Percentiles rank a stretch among this genome's conserved stretches.
Conservation (phyloP, 139 green algal species). For the Chlorella vulgaris region DNA sequence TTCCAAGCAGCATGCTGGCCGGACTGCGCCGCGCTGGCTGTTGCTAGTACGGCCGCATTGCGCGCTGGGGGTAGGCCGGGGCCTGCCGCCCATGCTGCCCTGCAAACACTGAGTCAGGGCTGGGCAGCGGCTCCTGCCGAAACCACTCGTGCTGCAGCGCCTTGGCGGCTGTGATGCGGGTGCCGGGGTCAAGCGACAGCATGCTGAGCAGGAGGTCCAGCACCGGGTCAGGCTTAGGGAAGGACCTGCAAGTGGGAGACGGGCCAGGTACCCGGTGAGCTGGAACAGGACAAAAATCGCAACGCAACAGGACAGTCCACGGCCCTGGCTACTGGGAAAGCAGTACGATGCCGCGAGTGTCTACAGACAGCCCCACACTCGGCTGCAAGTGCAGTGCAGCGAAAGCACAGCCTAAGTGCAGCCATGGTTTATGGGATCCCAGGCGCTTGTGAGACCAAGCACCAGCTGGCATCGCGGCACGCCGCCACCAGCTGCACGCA, state of each 20-base stretch:
- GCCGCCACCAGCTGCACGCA: neutral
- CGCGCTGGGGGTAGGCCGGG: constrained; percentile 22
- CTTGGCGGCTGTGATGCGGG: constrained; percentile 66
- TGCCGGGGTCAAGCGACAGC: constrained; percentile 49
- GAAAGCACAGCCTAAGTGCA: no score
- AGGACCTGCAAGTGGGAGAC: constrained; percentile 1
- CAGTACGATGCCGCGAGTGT: no score
- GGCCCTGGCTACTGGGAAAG: no score
- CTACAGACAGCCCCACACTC: no score
- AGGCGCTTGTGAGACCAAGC: neutral
- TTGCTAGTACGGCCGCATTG: constrained; percentile 5
- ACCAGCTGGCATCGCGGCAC: neutral
- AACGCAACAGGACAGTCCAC: neutral
- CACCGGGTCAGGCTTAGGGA: constrained; percentile 18
- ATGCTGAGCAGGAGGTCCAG: constrained; percentile 32
- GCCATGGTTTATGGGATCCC: neutral
- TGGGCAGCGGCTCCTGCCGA: constrained; percentile 37
- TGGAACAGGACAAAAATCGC: neutral
- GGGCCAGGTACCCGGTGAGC: neutral
- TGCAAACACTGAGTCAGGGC: constrained; percentile 11
- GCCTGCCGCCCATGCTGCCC: neutral
- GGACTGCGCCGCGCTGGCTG: no score
- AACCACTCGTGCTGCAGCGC: constrained; percentile 85
- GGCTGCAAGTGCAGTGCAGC: no score
- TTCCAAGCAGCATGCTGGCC: no score